Evolutionary conservation across 192 early-diverging fungal species (phyloP), one percentile per base, ranked within the genome.

Genomic region (Geranomyces michiganensis): DNA sequence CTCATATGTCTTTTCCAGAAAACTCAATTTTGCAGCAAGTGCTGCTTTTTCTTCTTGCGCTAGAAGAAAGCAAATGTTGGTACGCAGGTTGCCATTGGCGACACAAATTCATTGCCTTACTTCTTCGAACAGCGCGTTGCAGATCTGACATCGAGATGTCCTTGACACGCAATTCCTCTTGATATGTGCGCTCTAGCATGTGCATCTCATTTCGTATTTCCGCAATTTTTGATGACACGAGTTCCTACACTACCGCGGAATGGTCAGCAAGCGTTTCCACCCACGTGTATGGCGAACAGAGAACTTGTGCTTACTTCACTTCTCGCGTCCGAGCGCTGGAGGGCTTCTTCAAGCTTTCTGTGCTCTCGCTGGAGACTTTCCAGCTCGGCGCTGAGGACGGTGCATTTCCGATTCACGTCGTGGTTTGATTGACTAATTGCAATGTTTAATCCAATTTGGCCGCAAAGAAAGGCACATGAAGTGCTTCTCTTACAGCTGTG

Each of bases 151-250:
- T 71, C 51, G 78, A 32, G 12, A 69, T 56, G 7, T 79, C 80
- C 58, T 79, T 79, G n/a, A 65, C 56, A 32, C 70, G 48, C 21
- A 85, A 48, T 51, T 74, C 61, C 48, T 82, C 81, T 14, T 59
- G 26, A 15, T 56, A 63, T 3, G 67, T 30, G 30, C 68, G 67
- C 33, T 82, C 77, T 33, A 70, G 26, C 27, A 55, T 36, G 22
- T 81, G 75, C 46, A 78, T 67, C 55, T 79, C 75, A 14, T 56
- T 65, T n/a, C 67, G 70, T 10, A 75, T 31, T 1, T 79, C 74
- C 0, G 60, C 62, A 24, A 75, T 19, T 33, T 75, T 75, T 22
- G 22, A 46, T 22, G 73, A 74, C 15, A 67, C 65, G 62, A 49
- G 79, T 55, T 60, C 75, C 73, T 66, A 56, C 41, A 46, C 62